Evolutionary conservation across 169 alveolate species (phyloP).

Genomic region (Cystoisospora suis): DNA sequence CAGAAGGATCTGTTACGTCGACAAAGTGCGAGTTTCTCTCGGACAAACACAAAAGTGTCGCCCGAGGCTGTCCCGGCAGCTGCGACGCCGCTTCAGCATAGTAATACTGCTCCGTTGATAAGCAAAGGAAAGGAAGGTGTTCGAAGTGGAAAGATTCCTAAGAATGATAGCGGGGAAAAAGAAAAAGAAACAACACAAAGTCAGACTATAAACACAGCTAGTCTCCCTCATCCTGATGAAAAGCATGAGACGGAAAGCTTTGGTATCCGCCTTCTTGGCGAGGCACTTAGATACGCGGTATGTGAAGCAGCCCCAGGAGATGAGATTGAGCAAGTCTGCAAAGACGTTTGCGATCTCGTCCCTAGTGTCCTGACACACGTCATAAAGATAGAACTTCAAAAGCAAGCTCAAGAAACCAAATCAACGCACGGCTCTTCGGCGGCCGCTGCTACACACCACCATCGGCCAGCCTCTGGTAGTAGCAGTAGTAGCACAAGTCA

Average conservation of each 20-base stretch:
- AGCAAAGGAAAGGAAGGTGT: background rate
- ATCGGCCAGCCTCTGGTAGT: too few relatives aligned
- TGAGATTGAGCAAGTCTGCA: background rate
- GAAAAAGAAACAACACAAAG: background rate
- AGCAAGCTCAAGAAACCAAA: background rate
- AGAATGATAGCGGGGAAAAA: background rate
- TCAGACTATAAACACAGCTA: background rate
- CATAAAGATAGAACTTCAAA: background rate
- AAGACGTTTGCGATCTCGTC: background rate
- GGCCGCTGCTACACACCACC: too few relatives aligned
- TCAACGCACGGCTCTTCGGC: too few relatives aligned
- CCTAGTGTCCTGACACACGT: background rate
- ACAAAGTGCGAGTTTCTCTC: background rate
- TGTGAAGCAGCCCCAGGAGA: background rate
- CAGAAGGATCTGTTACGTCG: background rate
- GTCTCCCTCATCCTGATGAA: background rate
- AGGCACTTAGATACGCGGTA: background rate
- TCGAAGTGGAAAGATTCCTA: background rate
- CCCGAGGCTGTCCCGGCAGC: background rate
- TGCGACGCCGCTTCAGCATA: too few relatives aligned
- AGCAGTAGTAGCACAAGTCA: too few relatives aligned
- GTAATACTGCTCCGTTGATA: too few relatives aligned
- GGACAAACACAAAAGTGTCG: background rate
- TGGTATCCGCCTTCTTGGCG: background rate
- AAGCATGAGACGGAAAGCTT: background rate